Percentiles rank a stretch among this genome's conserved stretches.
Conservation (phyloP, 179 eudicot species). For the Spinacia oleracea region DNA sequence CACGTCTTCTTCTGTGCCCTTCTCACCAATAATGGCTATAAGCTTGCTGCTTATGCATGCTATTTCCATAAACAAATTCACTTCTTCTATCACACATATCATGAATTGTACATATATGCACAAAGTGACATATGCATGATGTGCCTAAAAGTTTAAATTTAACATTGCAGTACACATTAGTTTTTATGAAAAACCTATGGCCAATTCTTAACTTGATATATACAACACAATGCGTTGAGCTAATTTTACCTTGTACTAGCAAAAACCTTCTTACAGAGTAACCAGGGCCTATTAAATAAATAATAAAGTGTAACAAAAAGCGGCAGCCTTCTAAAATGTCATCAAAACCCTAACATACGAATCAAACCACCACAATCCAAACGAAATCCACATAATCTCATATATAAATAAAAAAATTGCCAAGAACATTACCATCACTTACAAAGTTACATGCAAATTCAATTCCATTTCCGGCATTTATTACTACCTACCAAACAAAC, state of each 20-base stretch:
- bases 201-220: too few relatives aligned
- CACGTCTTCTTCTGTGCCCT: too few relatives aligned
- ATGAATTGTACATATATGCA: too few relatives aligned
- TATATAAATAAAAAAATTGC: neutral
- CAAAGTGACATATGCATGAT: too few relatives aligned
- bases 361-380: conserved; percentile 1
- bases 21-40: too few relatives aligned
- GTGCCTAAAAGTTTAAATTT: too few relatives aligned
- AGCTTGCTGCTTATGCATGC: too few relatives aligned
- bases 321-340: neutral
- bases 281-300: neutral
- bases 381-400: neutral
- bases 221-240: neutral
- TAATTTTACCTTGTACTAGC: neutral
- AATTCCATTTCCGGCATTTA: neutral
- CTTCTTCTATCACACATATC: too few relatives aligned
- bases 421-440: neutral
- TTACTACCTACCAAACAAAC: neutral
- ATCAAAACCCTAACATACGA: neutral
- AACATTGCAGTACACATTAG: too few relatives aligned
- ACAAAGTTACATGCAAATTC: neutral
- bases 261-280: neutral
- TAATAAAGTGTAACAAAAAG: neutral
- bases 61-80: too few relatives aligned
- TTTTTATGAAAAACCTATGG: too few relatives aligned